Evolutionary conservation across 2,329 filamentous ascomycete species (phyloP).

Genomic region (Onygenales sp.): DNA sequence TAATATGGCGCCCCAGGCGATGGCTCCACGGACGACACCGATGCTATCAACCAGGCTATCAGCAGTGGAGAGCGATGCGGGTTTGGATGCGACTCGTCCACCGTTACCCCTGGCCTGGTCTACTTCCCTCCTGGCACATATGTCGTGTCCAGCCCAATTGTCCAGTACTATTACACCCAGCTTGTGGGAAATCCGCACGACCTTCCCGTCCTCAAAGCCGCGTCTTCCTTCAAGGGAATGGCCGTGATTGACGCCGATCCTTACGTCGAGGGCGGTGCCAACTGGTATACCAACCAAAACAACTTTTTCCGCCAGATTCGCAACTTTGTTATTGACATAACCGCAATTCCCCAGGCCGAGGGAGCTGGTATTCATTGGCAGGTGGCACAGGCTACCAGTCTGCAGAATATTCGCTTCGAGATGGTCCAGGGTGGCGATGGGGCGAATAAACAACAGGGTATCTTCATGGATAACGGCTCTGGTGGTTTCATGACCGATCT

Average conservation of each 20-base stretch:
- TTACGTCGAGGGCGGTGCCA: conserved; percentile 58
- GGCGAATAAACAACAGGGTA: conserved; percentile 61
- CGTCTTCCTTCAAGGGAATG: conserved; percentile 67
- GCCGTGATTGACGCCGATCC: conserved; percentile 83
- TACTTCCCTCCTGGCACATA: conserved; percentile 92
- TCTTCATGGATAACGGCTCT: conserved; percentile 79
- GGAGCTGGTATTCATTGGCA: conserved; percentile 71
- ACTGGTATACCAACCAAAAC: conserved; percentile 71
- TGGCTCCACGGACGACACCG: conserved; percentile 70
- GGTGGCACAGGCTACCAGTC: conserved; percentile 66
- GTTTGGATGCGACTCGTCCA: conserved; percentile 70
- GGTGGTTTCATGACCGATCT: conserved; percentile 78
- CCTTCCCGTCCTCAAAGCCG: conserved; percentile 66
- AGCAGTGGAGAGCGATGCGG: conserved; percentile 71
- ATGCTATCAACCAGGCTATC: conserved; percentile 77
- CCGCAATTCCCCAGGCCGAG: conserved; percentile 45
- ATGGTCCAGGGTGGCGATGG: conserved; percentile 54
- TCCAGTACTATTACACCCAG: conserved; percentile 86
- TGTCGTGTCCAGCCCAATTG: conserved; percentile 65
- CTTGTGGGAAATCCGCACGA: conserved; percentile 70
- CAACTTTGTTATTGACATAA: conserved; percentile 73
- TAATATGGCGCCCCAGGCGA: conserved; percentile 39
- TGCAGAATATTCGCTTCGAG: conserved; percentile 74
- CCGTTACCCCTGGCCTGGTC: conserved; percentile 72
- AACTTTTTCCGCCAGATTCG: conserved; percentile 79